Percentiles rank a stretch among this genome's conserved stretches.
Conservation (phyloP, 2,329 filamentous ascomycete species). For the Cercospora citrullina region DNA sequence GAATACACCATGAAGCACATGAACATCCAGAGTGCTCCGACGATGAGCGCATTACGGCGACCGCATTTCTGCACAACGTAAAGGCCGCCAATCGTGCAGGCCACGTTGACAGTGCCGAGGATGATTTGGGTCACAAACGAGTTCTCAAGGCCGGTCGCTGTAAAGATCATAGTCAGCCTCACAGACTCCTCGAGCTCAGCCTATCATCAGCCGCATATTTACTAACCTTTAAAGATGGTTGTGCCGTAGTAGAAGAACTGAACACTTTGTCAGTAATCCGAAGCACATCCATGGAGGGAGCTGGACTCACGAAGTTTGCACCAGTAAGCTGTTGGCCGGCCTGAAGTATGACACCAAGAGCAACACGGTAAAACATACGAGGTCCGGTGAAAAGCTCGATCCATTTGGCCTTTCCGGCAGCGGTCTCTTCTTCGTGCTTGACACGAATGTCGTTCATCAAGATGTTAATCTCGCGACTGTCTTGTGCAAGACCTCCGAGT, state of each 20-base stretch:
- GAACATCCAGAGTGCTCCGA: constrained; percentile 45
- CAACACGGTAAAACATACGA: constrained; percentile 36
- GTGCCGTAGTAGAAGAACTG: constrained; percentile 31
- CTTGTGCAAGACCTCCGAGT: constrained; percentile 31
- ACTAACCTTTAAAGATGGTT: constrained; percentile 26
- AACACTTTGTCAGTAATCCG: constrained; percentile 10
- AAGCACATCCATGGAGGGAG: constrained; percentile 10
- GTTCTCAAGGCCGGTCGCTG: constrained; percentile 39
- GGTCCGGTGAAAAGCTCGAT: constrained; percentile 35
- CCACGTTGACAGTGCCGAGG: constrained; percentile 51
- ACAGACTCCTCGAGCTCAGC: not conserved
- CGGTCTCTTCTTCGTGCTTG: constrained; percentile 36
- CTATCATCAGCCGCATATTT: not conserved
- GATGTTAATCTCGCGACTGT: constrained; percentile 32
- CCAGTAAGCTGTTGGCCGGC: constrained; percentile 47
- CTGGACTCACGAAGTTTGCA: constrained; percentile 39
- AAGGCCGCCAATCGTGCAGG: constrained; percentile 50
- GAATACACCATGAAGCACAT: constrained; percentile 64
- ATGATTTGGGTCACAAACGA: constrained; percentile 51
- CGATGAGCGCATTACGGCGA: constrained; percentile 50
- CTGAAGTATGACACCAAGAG: constrained; percentile 37
- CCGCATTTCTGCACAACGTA: constrained; percentile 53
- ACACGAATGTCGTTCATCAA: constrained; percentile 36
- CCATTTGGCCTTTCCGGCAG: constrained; percentile 21
- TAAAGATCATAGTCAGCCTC: constrained; percentile 41